phyloP scores from a whole-genome alignment of 2,329 filamentous ascomycete species.

The Ceratocystis alfenasii region DNA sequence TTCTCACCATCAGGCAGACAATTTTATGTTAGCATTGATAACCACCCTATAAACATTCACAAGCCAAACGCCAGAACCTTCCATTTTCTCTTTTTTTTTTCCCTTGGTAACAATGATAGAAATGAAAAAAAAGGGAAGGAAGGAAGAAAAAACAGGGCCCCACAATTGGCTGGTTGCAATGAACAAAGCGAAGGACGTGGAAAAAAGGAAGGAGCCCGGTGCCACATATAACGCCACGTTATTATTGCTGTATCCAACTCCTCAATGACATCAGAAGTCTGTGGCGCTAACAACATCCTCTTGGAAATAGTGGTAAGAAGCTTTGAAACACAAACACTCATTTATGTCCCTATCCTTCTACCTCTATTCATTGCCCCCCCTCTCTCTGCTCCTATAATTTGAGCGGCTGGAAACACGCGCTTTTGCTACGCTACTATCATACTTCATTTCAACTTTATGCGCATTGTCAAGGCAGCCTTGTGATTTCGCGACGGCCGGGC shows the following conservation, averaged over 20 bases:
- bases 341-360: too few species aligned
- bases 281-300: neutral
- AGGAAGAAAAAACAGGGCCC: neutral
- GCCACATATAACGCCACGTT: too few species aligned
- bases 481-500: too few species aligned
- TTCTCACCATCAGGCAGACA: neutral
- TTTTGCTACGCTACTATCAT: too few species aligned
- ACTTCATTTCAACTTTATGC: too few species aligned
- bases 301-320: neutral
- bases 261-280: neutral
- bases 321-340: too few species aligned
- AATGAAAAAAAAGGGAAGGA: conserved; percentile 5
- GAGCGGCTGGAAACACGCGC: too few species aligned
- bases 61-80: conserved; percentile 1
- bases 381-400: too few species aligned
- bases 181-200: neutral
- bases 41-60: neutral
- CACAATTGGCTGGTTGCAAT: neutral
- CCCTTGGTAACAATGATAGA: neutral
- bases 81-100: neutral
- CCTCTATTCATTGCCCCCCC: too few species aligned
- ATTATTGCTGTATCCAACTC: neutral
- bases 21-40: neutral
- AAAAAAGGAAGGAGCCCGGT: neutral
- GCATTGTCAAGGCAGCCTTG: too few species aligned